Evolutionary conservation across 805 yeast species (phyloP).

Genomic region (Lipomyces sp.): DNA sequence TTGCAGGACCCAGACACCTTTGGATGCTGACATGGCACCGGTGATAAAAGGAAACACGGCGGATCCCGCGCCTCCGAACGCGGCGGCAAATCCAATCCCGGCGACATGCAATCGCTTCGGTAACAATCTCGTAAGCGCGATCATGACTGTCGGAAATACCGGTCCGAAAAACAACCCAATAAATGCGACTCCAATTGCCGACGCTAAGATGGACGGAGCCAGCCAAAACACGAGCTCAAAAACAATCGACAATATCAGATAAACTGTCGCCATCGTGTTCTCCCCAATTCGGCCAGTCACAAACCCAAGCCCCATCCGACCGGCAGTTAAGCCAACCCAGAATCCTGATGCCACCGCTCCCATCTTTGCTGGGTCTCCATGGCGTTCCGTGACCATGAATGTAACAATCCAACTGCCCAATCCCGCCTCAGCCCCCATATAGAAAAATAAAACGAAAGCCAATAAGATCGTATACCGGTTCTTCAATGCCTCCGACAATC

Average conservation of each 20-base stretch:
- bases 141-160: slow-evolving; percentile 71
- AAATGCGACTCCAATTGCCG: slow-evolving; percentile 54
- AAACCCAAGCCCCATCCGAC: slow-evolving; percentile 57
- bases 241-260: slow-evolving; percentile 46
- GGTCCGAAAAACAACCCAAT: slow-evolving; percentile 72
- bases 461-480: slow-evolving; percentile 53
- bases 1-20: slow-evolving; percentile 33
- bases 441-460: slow-evolving; percentile 60
- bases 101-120: slow-evolving; percentile 65
- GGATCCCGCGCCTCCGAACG: slow-evolving; percentile 86
- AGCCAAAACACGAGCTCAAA: slow-evolving; percentile 56
- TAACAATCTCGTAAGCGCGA: slow-evolving; percentile 63
- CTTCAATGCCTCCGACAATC: slow-evolving; percentile 37
- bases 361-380: slow-evolving; percentile 53
- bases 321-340: slow-evolving; percentile 73
- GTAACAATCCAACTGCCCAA: slow-evolving; percentile 75
- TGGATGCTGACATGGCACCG: slow-evolving; percentile 54
- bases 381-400: slow-evolving; percentile 60
- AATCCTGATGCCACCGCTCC: slow-evolving; percentile 72
- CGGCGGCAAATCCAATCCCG: slow-evolving; percentile 76
- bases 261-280: slow-evolving; percentile 48
- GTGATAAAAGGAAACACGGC: slow-evolving; percentile 71
- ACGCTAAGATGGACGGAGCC: slow-evolving; percentile 51
- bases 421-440: slow-evolving; percentile 72
- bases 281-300: slow-evolving; percentile 45